Evolutionary conservation across 1,284 basidiomycete genomes (phyloP), one percentile per base, ranked within the genome.

Genomic region (Peniophora sp.): DNA sequence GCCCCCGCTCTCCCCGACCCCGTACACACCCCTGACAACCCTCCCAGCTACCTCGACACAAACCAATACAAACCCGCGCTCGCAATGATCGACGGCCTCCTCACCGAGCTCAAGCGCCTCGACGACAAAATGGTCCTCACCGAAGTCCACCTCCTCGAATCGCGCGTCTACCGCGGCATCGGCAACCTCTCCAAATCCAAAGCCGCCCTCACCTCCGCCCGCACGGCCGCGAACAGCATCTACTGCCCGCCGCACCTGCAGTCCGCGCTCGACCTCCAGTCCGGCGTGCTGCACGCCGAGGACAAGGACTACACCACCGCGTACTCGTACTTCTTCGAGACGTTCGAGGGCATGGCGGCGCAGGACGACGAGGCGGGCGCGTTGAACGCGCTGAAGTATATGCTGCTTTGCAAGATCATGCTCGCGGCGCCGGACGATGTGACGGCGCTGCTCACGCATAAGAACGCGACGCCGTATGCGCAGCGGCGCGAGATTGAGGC

Each of bases 61-160:
- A 74, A 79, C 45, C 81, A 88, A 60, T 92, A 85, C 72, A 85
- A 88, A 60, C 78, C 83, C 0, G 93, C 96, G 0, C 74, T 98
- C 9, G 64, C 79, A 0, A 79, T 94, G 52, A 95, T 97, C 56
- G 92, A 94, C 55, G 74, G 76, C 0, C 77, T 99, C 15, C 78
- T 98, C 24, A 87, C 85, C 8, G 96, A 98, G 66, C 79, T 99
- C 44, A 93, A 92, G 69, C 83, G 87, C 43, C 73, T 99, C 20
- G 96, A 99, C 65, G 96, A 98, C 74, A 99, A 98, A 76, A 90
- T 97, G 81, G 91, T 98, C 58, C 76, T 99, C 20, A 97, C 95
- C 2, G 96, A 99, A 65, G 95, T 98, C 0, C 94, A 97, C 62
- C 76, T 98, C 8, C 78, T 98, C 24, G 96, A 99, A 68, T 92